Evolutionary conservation across 345 rosid species (phyloP).

Genomic region (Trapa incisa): DNA sequence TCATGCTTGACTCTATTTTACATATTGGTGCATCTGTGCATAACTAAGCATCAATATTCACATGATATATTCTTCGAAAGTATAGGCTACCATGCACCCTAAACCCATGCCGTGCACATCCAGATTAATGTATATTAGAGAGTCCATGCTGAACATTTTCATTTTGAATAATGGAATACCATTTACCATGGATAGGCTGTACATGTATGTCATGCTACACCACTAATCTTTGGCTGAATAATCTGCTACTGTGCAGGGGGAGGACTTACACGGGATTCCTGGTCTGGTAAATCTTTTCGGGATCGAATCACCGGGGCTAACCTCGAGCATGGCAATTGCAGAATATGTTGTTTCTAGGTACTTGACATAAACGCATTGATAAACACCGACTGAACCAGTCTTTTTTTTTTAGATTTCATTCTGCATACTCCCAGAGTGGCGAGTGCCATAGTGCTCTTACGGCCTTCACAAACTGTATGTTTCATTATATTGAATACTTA

Average conservation of each 20-base stretch:
- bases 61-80: no score
- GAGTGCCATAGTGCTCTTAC: background rate
- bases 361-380: constrained; percentile 16
- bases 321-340: constrained; percentile 88
- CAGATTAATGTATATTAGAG: background rate
- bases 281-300: constrained; percentile 89
- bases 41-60: no score
- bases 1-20: background rate
- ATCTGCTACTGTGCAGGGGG: constrained; percentile 38
- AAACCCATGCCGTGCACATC: no score
- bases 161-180: no score
- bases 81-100: no score
- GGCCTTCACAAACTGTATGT: background rate
- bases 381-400: background rate
- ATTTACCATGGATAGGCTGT: no score
- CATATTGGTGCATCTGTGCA: background rate
- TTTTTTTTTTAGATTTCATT: background rate
- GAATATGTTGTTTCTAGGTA: constrained; percentile 54
- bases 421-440: background rate
- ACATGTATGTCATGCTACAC: no score
- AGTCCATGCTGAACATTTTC: no score
- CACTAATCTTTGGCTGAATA: no score
- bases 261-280: constrained; percentile 59
- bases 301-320: constrained; percentile 91
- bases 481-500: no score